Evolutionary conservation across 495 filamentous ascomycete genomes (phyloP), one percentile per base, ranked within the genome.

Genomic region (Pyrenopolyporus hunteri): DNA sequence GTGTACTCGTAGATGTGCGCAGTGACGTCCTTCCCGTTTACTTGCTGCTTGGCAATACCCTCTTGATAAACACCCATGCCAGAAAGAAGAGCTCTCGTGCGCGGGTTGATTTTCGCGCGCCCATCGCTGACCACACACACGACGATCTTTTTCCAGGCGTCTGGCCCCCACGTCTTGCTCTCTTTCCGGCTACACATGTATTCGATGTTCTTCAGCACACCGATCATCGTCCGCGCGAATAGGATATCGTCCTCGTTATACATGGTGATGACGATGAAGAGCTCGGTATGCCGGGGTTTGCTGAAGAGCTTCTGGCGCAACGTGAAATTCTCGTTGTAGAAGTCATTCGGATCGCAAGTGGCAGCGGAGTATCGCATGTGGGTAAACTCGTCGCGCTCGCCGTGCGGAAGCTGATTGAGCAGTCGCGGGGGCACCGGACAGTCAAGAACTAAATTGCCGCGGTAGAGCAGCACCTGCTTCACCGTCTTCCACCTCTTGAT

Each of bases 1-100:
- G 95, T 99, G 76, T 99, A 99, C 77, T 99, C 94, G 82, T 99
- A 99, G 59, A 98, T 93, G 73, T 99, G 95, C 2, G 95, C 93
- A 36, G 94, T 97, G 45, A 99, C 95, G 63, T 97, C 92, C 76
- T 98, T 95, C 60, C 86, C 86, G 72, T 96, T 98, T 72, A 99
- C 95, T 73, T 96, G 90, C 69, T 97, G 92, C 80, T 98, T 99
- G 44, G 93, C 95, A 73, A 99, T 97, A 55, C 95, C 95, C 67
- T 99, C 95, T 71, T 99, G 95, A 65, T 96, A 99, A 44, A 94
- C 89, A 67, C 95, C 95, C 82, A 99, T 85, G 79, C 85, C 95
- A 5, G 95, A 92, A 46, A 99, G 73, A 22, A 98, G 87, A 35
- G 93, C 92, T 62, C 88, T 85, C 6, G 95, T 98, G 47, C 95